Percentiles rank a stretch among this genome's conserved stretches.
These are phyloP conservation scores for Benincasa hispida DNA, from an alignment of 306 rosid genomes.

Conservation along the genomic window DNA sequence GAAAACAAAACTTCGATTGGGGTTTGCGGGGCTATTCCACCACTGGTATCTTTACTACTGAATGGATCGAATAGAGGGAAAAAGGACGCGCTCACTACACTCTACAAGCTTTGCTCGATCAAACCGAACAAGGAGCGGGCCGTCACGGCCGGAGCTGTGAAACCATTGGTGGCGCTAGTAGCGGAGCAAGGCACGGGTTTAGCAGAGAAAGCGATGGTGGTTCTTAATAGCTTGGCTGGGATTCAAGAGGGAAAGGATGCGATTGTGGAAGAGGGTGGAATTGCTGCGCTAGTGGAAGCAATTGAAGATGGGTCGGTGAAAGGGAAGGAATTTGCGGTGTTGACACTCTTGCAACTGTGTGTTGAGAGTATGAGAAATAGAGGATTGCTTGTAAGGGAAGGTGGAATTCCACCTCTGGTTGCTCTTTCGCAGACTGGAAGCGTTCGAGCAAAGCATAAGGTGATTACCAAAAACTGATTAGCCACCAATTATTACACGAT, in stretches of 20 bases:
- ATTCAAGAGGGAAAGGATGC: constrained; percentile 65
- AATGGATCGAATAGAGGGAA: constrained; percentile 72
- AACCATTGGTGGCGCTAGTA: constrained; percentile 70
- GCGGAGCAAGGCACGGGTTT: constrained; percentile 69
- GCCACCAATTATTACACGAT: neutral
- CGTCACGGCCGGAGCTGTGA: constrained; percentile 78
- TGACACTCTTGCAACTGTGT: constrained; percentile 66
- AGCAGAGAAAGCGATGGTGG: constrained; percentile 97
- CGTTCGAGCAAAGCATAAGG: constrained; percentile 87
- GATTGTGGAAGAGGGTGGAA: constrained; percentile 80
- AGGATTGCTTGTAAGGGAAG: constrained; percentile 83
- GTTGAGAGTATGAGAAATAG: constrained; percentile 59
- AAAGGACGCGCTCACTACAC: constrained; percentile 77
- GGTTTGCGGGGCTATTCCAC: constrained; percentile 83
- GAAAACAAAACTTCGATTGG: constrained; percentile 83
- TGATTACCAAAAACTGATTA: neutral
- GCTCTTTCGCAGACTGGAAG: constrained; percentile 80
- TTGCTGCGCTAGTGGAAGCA: constrained; percentile 75
- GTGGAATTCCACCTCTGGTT: constrained; percentile 83
- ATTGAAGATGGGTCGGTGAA: constrained; percentile 86
- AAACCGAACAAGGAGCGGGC: constrained; percentile 80
- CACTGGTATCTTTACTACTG: constrained; percentile 55
- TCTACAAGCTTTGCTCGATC: constrained; percentile 75
- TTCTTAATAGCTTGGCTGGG: constrained; percentile 62
- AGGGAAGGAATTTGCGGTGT: constrained; percentile 80